Base-by-base conservation (phyloP, 2,329 filamentous ascomycete species). In the Setomelanomma holmii region DNA sequence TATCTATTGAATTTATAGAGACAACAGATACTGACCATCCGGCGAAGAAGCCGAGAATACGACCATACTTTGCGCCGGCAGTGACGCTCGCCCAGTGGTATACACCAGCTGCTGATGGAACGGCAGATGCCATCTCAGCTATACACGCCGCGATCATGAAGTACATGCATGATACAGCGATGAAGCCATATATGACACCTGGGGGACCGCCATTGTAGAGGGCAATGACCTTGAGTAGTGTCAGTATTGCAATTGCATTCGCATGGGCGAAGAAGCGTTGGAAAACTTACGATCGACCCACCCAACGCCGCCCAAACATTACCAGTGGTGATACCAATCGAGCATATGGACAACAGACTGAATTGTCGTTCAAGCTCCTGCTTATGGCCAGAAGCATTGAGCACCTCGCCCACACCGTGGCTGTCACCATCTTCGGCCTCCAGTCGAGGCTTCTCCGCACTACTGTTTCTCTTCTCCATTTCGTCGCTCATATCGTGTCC, bases 81-180 rank as follows among this genome's bases (percentile, higher is more conserved):
- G 80, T 82, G 17, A 82, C 73, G 4, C 76, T 77, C 4, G 81
- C 80, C 80, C 80, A 84, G 53, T 83, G 81, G 60, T 83, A 83
- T 8, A 83, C 80, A 49, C 76, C 75, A 24, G 71, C 69, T 36
- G 72, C 67, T 2, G 75, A 76, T 8, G 76, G 77, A 33, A 79
- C 77, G 4, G 76, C 71, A 21, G 75, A 78, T 4, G 79, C 77
- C 36, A 83, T 72, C 57, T 83, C 81, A 16, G 81, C 81, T 39
- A 84, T 76, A 24, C 76, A 81, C 5, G 79, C 76, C 30, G 77
- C 78, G 49, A 84, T 76, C 61, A 81, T 73, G 64, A 77, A 79
- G 64, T 83, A 84, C 66, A 81, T 82, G 34, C 81, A 62, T 1
- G 78, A 78, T 4, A 80, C 76, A 14, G 72, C 78, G 42, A 83